Base-by-base conservation (phyloP, 1,139 yeast genomes). In the Candida anutae region DNA sequence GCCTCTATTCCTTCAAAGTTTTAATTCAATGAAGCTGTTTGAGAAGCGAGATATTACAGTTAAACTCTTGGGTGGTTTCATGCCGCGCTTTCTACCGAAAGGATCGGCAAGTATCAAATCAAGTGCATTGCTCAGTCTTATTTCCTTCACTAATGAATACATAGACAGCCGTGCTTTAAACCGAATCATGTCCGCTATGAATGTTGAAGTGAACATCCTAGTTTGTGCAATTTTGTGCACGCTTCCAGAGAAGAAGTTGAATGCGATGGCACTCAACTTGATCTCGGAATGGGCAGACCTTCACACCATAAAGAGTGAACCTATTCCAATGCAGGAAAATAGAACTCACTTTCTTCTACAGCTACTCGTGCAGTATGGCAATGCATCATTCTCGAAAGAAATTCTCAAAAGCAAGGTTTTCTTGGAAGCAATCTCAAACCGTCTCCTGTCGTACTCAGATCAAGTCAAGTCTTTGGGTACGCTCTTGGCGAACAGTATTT, bases 401-500 rank as follows among this genome's bases (percentile, higher is more conserved):
- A 32, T 66, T 13, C 37, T 58, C 24, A 42, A 40, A 9, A 48
- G 55, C 16, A 33, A 50, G 3, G 38, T 33, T 1, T 72, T 66
- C 34, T 43, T 71, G 11, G 48, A 55, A 14, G 63, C 68, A 0
- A 50, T 73, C 11, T 60, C 76, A 1, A 59, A 54, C 30, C 48
- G 73, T 16, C 53, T 73, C n/a, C 53, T 50, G 27, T 62, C 77
- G 0, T 50, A 53, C 27, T 64, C 74, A 1, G 50, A 55, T 20
- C 45, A 49, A 19, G 61, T 67, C 3, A 58, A 72, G 28, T 36
- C 53, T 2, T 48, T 69, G 27, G 78, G 71, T 0, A 59, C 69
- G 11, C 41, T 63, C 2, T 42, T 72, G 22, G 74, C 76, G 1
- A 71, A 72, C 38, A 50, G 53, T 28, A 39, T 67, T 3, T 66